Evolutionary conservation across 176 grass and related monocot species (phyloP), one percentile per base, ranked within the genome.

Genomic region (Secale cereale): DNA sequence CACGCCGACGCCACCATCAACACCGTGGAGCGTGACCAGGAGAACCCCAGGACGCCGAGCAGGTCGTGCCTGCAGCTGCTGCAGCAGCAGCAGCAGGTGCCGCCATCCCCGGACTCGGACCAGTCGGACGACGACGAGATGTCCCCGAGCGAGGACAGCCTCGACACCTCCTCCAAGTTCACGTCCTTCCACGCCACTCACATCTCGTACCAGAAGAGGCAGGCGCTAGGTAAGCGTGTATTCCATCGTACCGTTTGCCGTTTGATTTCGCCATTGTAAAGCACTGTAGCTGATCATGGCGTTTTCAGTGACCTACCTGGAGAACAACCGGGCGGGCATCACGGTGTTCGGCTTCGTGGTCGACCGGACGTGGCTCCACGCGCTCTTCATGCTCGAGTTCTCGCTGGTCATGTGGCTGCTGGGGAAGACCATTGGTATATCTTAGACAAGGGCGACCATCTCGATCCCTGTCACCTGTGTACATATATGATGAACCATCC

Each of bases 241-340:
- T 23, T 20, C 4, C 2, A 56, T 40, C 13, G 1, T 56, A 23
- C 8, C 29, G 30, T 32, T 70, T 11, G 31, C 63, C 6, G 16
- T 59, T 9, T 54, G 25, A 32, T 22, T 48, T 36, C 16, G 12
- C 6, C 26, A 1, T 20, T 78, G 46, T 25, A 17, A 59, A n/a
- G 1, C 29, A 76, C 85, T 77, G 77, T 87, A 83, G 66, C 84
- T 72, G 71, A 13, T 81, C 81, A 72, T 88, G 81, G 37, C 27
- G 72, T 85, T 89, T 81, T 28, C 93, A 98, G 97, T 98, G 84
- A 98, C 97, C 41, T 98, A 98, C 84, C 63, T 96, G 91, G 97
- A 98, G 90, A 98, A 98, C 88, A 98, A 98, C 88, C 81, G 74
- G 8, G 86, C 89, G 0, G 93, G 93, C 27, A 98, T 98, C 83